phyloP scores from a whole-genome alignment of 2,329 filamentous ascomycete species.

The Sporothrix euskadiensis region DNA sequence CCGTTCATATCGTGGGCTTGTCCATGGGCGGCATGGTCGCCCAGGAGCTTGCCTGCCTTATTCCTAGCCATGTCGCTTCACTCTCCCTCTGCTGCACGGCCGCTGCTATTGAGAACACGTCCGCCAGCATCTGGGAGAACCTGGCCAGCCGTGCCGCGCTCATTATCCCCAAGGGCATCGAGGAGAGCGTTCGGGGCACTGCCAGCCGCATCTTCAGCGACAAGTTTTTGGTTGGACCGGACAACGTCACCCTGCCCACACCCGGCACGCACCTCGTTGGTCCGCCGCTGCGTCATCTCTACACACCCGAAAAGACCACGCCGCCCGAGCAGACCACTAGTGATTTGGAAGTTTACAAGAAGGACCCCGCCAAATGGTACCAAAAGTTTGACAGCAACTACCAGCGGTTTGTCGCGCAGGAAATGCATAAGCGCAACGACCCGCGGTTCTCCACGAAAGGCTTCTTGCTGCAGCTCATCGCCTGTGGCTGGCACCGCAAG shows the following conservation, averaged over 20 bases:
- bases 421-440: slow-evolving; percentile 69
- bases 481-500: slow-evolving; percentile 80
- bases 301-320: slow-evolving; percentile 10
- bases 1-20: slow-evolving; percentile 71
- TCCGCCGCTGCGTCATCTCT: slow-evolving; percentile 23
- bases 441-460: slow-evolving; percentile 64
- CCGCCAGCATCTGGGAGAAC: slow-evolving; percentile 61
- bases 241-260: slow-evolving; percentile 54
- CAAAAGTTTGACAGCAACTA: slow-evolving; percentile 68
- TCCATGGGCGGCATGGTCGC: slow-evolving; percentile 92
- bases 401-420: slow-evolving; percentile 78
- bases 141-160: slow-evolving; percentile 57
- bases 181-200: slow-evolving; percentile 64
- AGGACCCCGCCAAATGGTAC: slow-evolving; percentile 28
- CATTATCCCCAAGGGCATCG: slow-evolving; percentile 69
- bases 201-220: slow-evolving; percentile 66
- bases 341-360: neutral
- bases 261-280: slow-evolving; percentile 32
- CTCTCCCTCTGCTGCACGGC: slow-evolving; percentile 64
- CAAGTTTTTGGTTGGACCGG: slow-evolving; percentile 62
- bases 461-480: slow-evolving; percentile 75
- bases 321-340: neutral
- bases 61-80: slow-evolving; percentile 55
- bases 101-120: slow-evolving; percentile 61
- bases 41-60: slow-evolving; percentile 69